phyloP scores from a whole-genome alignment of 768 basidiomycete species.

The Tulasnella sp. region DNA sequence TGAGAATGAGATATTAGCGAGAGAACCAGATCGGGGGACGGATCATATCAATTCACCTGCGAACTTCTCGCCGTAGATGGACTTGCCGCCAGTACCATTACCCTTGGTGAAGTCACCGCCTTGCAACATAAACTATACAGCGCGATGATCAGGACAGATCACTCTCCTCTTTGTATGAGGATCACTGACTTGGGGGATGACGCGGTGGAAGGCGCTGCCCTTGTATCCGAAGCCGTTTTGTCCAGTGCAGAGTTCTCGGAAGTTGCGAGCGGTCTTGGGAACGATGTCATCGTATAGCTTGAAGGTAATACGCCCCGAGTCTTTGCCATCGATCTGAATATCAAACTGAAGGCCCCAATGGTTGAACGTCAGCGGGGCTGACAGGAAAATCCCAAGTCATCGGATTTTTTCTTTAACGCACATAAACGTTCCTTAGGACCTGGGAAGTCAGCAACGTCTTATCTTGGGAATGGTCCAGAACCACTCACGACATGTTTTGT shows the following conservation, averaged over 20 bases:
- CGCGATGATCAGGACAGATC: slow-evolving; percentile 26
- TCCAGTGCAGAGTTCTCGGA: slow-evolving; percentile 56
- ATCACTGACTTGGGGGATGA: slow-evolving; percentile 29
- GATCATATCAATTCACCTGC: too few relatives aligned
- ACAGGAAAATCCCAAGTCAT: too few relatives aligned
- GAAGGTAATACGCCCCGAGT: slow-evolving; percentile 53
- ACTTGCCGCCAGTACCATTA: slow-evolving; percentile 32
- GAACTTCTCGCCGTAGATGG: slow-evolving; percentile 32
- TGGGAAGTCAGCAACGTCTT: too few relatives aligned
- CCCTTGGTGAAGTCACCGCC: slow-evolving; percentile 33
- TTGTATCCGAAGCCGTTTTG: slow-evolving; percentile 31
- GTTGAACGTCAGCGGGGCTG: too few relatives aligned
- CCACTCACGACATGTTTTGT: too few relatives aligned
- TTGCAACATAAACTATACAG: slow-evolving; percentile 32
- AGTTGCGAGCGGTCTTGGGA: slow-evolving; percentile 68
- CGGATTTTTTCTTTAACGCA: too few relatives aligned
- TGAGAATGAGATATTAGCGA: neutral
- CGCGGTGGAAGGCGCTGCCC: slow-evolving; percentile 30
- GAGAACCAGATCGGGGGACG: neutral
- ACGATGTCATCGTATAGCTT: slow-evolving; percentile 74
- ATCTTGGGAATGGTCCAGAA: too few relatives aligned
- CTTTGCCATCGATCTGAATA: slow-evolving; percentile 30
- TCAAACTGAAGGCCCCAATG: slow-evolving; percentile 29
- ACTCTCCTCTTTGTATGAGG: slow-evolving; percentile 23
- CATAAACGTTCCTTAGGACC: too few relatives aligned